Evolutionary conservation across 176 grass and related monocot species (phyloP).

Genomic region (Avena atlantica): DNA sequence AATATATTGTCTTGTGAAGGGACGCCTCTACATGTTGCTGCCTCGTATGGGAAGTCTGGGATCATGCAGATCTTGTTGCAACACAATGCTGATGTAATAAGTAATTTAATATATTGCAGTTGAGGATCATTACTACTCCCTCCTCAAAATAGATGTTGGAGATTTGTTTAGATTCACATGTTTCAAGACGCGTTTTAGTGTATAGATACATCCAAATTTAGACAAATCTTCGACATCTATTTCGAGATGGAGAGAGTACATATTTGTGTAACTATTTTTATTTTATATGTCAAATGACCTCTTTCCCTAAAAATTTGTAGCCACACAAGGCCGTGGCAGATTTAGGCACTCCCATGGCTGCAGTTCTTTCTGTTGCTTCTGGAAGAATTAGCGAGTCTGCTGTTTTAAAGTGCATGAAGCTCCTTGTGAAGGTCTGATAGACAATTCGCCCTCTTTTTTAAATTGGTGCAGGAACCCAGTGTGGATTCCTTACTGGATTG

Average conservation of each 20-base stretch:
- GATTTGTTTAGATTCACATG: no score
- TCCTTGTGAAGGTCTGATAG: conserved; percentile 41
- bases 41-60: conserved; percentile 28
- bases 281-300: not conserved
- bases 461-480: not conserved
- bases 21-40: conserved; percentile 48
- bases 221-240: no score
- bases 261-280: not conserved
- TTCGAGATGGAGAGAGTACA: not conserved
- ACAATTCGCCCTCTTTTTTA: not conserved
- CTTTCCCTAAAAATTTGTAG: conserved; percentile 36
- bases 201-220: no score
- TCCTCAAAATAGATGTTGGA: no score
- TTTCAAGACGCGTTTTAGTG: no score
- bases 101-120: conserved; percentile 24
- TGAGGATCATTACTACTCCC: not conserved
- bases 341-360: conserved; percentile 32
- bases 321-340: conserved; percentile 15
- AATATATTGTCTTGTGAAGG: conserved; percentile 41
- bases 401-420: conserved; percentile 41
- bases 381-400: conserved; percentile 35
- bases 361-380: conserved; percentile 40
- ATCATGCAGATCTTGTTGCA: conserved; percentile 53
- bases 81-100: conserved; percentile 50
- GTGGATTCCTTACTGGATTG: not conserved